Evolutionary conservation across 2,329 filamentous ascomycete species (phyloP), one percentile per base, ranked within the genome.

Genomic region (Ascochyta lentis): DNA sequence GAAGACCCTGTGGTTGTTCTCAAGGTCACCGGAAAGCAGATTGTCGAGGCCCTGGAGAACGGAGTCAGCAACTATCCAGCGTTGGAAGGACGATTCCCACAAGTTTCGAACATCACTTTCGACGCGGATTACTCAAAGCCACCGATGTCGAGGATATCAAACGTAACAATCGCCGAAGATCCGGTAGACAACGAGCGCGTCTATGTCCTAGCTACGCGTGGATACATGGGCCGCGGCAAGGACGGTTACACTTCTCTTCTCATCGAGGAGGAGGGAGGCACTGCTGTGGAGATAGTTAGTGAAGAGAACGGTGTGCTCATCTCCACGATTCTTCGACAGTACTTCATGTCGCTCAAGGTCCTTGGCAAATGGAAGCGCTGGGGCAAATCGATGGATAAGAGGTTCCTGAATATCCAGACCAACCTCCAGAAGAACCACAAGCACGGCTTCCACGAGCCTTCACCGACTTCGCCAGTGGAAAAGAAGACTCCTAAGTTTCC

Each of bases 271-370:
- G 89, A 91, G 73, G 92, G 92, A 24, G 92, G 92, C 15, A 78
- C 83, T 3, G 89, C 88, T 1, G 87, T 92, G 64, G 90, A 93
- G 70, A 78, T 96, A 15, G 88, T 96, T 5, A 87, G 86, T 27
- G 92, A 96, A 68, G 92, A 97, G 71, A 93, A 90, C 64, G 93
- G 92, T 3, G 87, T 96, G 15, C 81, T 96, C 52, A 91, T 96
- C 66, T 92, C 89, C 44, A 91, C 90, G 69, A 88, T 97, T 73
- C 81, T 97, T 19, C 86, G 92, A 12, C 92, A 96, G 72, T 96
- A 96, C 76, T 96, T 96, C 76, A 89, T 96, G 83, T 90, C 88
- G 6, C 81, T 96, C 39, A 90, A 91, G 52, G 89, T 93, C 1
- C 78, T 96, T 24, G 90, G 91, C 16, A 86, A 86, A 66, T 96